Conservation (phyloP, 768 basidiomycete genomes). For the Candolleomyces aberdarensis region DNA sequence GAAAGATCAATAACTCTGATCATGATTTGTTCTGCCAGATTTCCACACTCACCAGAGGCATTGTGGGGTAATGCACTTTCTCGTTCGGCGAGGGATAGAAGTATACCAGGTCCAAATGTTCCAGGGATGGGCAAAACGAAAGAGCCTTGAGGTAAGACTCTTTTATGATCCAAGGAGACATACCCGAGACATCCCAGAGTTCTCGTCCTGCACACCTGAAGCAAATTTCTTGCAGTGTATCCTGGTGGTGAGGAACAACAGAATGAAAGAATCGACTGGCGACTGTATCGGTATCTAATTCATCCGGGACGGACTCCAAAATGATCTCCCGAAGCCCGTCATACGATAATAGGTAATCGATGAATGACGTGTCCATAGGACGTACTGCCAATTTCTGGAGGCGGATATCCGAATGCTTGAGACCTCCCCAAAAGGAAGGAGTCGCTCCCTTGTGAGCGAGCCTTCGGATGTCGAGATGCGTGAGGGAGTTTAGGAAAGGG, state of each 20-base stretch:
- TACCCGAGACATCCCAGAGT: neutral
- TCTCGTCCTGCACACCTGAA: neutral
- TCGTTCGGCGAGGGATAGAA: neutral
- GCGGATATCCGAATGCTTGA: neutral
- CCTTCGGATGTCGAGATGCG: neutral
- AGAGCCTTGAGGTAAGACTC: neutral
- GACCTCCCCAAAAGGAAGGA: neutral
- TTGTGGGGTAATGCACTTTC: neutral
- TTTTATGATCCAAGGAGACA: neutral
- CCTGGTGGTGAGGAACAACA: neutral
- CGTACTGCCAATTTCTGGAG: neutral
- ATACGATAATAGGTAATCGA: neutral
- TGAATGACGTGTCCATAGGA: neutral
- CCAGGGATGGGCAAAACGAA: neutral
- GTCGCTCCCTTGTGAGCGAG: neutral
- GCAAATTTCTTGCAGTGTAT: neutral
- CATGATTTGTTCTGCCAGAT: too few species aligned
- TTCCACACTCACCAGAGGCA: neutral
- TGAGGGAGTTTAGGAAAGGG: neutral
- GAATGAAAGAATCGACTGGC: neutral
- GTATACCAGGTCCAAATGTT: neutral
- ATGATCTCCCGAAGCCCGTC: neutral
- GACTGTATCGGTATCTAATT: neutral
- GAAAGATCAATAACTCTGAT: too few species aligned
- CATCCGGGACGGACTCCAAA: neutral